Percentiles rank a stretch among this genome's conserved stretches.
phyloP scores from a whole-genome alignment of 192 early-diverging fungal species.

The Linnemannia schmuckeri region DNA sequence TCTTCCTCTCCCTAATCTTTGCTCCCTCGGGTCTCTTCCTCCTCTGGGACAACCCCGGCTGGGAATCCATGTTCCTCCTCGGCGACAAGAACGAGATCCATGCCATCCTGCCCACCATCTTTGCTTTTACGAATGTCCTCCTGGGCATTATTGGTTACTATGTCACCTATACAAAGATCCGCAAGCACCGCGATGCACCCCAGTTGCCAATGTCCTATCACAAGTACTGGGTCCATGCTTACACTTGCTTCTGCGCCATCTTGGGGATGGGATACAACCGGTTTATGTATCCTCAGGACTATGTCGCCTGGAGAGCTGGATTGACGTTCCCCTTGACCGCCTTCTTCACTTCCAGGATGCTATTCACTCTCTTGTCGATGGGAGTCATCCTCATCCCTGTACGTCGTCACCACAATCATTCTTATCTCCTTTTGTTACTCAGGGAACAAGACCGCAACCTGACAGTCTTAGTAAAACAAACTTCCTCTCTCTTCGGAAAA shows the following conservation, averaged over 20 bases:
- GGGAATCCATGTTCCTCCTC: conserved; percentile 56
- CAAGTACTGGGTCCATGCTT: conserved; percentile 56
- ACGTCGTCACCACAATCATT: neutral
- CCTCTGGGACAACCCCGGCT: conserved; percentile 56
- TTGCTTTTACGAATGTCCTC: conserved; percentile 53
- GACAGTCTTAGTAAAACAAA: neutral
- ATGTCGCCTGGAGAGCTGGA: conserved; percentile 46
- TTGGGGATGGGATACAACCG: conserved; percentile 53
- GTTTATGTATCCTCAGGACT: conserved; percentile 52
- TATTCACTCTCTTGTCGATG: conserved; percentile 46
- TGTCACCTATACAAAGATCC: conserved; percentile 41
- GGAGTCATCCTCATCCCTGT: conserved; percentile 47
- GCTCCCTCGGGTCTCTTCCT: conserved; percentile 53
- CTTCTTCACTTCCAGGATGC: conserved; percentile 46
- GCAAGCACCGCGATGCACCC: neutral
- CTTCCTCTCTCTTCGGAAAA: neutral
- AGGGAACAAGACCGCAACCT: neutral
- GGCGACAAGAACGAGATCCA: conserved; percentile 58
- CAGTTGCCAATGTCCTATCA: conserved; percentile 33
- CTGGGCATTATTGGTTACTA: conserved; percentile 55
- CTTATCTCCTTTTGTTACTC: neutral
- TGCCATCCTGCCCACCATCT: conserved; percentile 46
- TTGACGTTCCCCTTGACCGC: conserved; percentile 31
- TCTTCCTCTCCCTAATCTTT: conserved; percentile 55
- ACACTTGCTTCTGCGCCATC: conserved; percentile 52